Conservation (phyloP, 2,329 filamentous ascomycete species). For the Colletotrichum sp. region DNA sequence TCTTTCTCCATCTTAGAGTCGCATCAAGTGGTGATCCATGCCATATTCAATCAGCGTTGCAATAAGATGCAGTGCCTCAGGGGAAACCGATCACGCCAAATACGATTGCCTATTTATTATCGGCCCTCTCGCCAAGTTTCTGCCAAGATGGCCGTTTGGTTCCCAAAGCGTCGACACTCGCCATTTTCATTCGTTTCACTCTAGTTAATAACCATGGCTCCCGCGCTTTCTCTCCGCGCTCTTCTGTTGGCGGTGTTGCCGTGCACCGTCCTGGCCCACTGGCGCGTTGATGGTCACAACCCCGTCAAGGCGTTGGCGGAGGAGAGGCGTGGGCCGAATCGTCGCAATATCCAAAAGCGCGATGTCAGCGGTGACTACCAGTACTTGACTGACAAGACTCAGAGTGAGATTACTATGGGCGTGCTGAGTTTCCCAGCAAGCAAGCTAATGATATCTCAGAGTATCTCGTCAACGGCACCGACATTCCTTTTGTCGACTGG, state of each 20-base stretch:
- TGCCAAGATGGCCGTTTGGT: background rate
- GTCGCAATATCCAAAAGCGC: background rate
- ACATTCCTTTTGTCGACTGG: slow-evolving; percentile 73
- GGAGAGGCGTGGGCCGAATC: background rate
- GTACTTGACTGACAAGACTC: background rate
- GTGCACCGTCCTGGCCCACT: background rate
- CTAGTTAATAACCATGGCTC: background rate
- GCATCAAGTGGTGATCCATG: background rate
- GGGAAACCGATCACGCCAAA: background rate
- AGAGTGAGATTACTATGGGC: background rate
- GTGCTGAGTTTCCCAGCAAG: fast-evolving
- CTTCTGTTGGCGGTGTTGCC: background rate
- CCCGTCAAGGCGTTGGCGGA: background rate
- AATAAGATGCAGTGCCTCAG: background rate
- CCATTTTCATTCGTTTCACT: background rate
- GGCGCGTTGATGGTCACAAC: background rate
- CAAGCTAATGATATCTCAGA: slow-evolving; percentile 40
- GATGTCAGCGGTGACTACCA: background rate
- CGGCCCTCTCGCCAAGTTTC: background rate
- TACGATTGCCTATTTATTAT: background rate
- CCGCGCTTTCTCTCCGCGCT: background rate
- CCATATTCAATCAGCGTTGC: background rate
- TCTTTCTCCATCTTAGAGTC: background rate
- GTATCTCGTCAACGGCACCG: slow-evolving; percentile 68
- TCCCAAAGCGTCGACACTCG: background rate